phyloP scores from a whole-genome alignment of 2,329 filamentous ascomycete genomes.

The Cryphonectria parasitica region DNA sequence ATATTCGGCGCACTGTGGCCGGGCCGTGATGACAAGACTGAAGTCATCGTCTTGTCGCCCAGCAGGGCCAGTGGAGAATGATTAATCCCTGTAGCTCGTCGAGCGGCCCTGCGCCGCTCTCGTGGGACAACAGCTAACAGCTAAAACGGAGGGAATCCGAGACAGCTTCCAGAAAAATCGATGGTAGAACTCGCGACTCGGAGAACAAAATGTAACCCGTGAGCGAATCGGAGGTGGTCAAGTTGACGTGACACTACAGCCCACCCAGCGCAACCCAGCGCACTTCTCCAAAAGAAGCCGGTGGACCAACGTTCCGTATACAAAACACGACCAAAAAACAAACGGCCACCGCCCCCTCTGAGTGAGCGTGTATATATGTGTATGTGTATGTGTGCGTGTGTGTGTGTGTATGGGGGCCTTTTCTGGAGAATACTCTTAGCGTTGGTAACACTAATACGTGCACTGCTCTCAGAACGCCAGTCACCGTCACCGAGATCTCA shows the following conservation, averaged over 20 bases:
- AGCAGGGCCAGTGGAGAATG: slow-evolving; percentile 2
- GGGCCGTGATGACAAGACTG: slow-evolving; percentile 45
- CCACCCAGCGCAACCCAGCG: slow-evolving; percentile 22
- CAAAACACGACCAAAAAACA: background rate
- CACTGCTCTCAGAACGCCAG: slow-evolving; percentile 4
- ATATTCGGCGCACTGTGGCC: slow-evolving; percentile 45
- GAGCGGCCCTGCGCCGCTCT: slow-evolving; percentile 7
- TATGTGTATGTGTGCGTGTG: too few species aligned
- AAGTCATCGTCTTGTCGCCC: slow-evolving; percentile 45
- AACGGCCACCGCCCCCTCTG: background rate
- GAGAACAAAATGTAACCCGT: slow-evolving; percentile 12
- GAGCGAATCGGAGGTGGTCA: slow-evolving; percentile 27
- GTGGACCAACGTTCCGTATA: slow-evolving; percentile 6
- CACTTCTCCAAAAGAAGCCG: background rate
- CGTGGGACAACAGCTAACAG: slow-evolving; percentile 16
- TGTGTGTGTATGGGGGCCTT: background rate
- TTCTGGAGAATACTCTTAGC: background rate
- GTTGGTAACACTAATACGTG: slow-evolving; percentile 14
- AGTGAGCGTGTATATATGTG: too few species aligned
- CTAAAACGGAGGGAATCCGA: slow-evolving; percentile 20
- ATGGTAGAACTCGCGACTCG: slow-evolving; percentile 9
- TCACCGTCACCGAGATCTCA: slow-evolving; percentile 3
- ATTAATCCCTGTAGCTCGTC: slow-evolving; percentile 5
- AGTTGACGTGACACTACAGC: slow-evolving; percentile 24
- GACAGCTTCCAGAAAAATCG: slow-evolving; percentile 14